These are phyloP conservation scores for Cytospora paraplurivora DNA, from an alignment of 2,329 filamentous ascomycete species.

Conservation along the genomic window DNA sequence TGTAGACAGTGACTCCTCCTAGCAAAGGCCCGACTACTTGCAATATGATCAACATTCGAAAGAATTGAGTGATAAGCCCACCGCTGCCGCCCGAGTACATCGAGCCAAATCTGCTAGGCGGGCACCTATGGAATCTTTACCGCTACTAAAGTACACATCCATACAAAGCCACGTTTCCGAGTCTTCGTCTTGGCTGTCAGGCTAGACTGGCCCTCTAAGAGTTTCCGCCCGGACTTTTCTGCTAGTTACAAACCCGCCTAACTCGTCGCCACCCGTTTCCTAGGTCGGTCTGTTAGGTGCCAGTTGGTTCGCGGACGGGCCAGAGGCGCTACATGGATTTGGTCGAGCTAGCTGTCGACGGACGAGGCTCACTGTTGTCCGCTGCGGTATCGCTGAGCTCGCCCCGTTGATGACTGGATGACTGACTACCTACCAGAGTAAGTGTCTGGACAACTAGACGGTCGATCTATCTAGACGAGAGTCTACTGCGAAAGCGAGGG, in stretches of 20 bases:
- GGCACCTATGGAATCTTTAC: no score
- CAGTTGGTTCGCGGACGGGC: slow-evolving; percentile 2
- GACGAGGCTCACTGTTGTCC: slow-evolving; percentile 29
- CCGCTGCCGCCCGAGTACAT: no score
- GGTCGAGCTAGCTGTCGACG: neutral
- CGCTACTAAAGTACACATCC: no score
- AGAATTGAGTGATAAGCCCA: no score
- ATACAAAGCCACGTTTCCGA: slow-evolving; percentile 1
- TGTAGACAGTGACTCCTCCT: no score
- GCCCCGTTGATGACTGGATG: neutral
- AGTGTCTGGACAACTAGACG: no score
- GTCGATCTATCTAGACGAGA: no score
- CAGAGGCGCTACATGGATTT: slow-evolving; percentile 3
- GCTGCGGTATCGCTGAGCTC: slow-evolving; percentile 20
- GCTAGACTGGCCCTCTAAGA: neutral
- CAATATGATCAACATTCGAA: neutral
- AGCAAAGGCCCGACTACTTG: neutral
- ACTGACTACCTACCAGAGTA: no score
- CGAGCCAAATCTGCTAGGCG: no score
- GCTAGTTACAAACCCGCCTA: slow-evolving; percentile 13
- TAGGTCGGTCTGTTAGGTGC: slow-evolving; percentile 1
- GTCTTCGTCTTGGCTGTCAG: neutral
- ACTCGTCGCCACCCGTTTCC: neutral
- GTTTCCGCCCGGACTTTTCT: slow-evolving; percentile 8
- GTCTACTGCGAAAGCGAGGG: no score